Base-by-base conservation (phyloP, 495 filamentous ascomycete species). In the Lasiosphaeria hispida region DNA sequence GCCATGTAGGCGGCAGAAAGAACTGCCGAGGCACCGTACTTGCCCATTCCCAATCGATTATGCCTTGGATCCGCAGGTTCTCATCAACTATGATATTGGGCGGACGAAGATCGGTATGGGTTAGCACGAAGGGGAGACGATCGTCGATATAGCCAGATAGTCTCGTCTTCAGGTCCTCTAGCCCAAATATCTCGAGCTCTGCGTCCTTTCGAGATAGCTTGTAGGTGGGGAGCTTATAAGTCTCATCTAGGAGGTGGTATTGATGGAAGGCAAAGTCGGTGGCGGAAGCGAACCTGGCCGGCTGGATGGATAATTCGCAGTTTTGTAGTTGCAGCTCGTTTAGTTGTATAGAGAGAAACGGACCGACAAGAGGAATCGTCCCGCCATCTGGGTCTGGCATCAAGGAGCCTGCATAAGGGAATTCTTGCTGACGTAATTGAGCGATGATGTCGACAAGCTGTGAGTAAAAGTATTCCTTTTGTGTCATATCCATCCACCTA, bases 41-140 rank as follows among this genome's bases (percentile, higher is more conserved):
- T n/a, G n/a, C n/a, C n/a, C 35, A 64, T 63, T 78, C 74, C 77
- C 75, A 76, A 59, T 76, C 73, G 7, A 78, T 56, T 50, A 80
- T 67, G 15, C 69, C 73, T 6, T 70, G 73, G 60, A 77, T 62
- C 13, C 55, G 62, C 38, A 65, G 53, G 39, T 67, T 39, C 53
- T 72, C 63, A 53, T 43, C 44, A 49, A 49, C 47, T 13, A 49
- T 49, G 30, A 49, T 49, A 49, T 49, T 49, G 30, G 47, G 36
- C 18, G 47, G 47, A 36, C 14, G 14, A 30, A 49, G 47, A 49
- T 49, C 47, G 10, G 63, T 62, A 62, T 70, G 63, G 19, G 63
- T 66, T 49, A 70, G 68, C 47, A 62, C 47, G 40, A 63, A 61
- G 47, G 55, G 47, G 36, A 33, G n/a, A 38, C 30, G 45, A 44